Base-by-base conservation (phyloP, 768 basidiomycete species). In the Kwoniella mangroviensis region DNA sequence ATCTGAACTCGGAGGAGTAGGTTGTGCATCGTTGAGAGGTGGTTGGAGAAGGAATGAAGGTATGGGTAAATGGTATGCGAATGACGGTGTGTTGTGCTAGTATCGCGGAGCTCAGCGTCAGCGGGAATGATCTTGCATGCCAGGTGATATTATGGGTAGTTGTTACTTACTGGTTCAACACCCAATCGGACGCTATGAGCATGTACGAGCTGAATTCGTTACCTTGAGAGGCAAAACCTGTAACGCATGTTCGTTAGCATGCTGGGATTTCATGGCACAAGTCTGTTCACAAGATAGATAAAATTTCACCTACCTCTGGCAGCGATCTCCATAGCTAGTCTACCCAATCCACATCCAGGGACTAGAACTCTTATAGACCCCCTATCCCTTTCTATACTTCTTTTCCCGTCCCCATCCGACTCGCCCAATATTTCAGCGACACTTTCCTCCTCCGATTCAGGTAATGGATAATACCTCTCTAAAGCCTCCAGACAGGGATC, bases 171-270 rank as follows among this genome's bases (percentile, higher is more conserved):
- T 87, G 87, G 80, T 98, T 98, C 59, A 98, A 85, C 21, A 97
- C 89, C 80, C 91, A 92, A 79, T 90, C 90, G 4, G 95, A 97
- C 2, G 91, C 86, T 4, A 98, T 88, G 13, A 98, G 87, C 94
- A 95, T 96, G 83, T 93, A 93, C 73, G 95, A 91, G 41, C 92
- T 94, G 81, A 97, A 97, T 83, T 98, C 95, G 79, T 97, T 97
- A 22, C 92, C 94, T 82, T 96, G 94, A 73, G 91, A 93, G 1
- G 91, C 84, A 75, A 94, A 98, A 3, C 94, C 94, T 94, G 71
- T 45, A 19, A n/a, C 21, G 49, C 43, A n/a, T 19, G 13, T 0
- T 15, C 45, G 45, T 49, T 49, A 49, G 45, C 45, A 49, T 49
- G 34, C 4, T 34, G 34, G 34, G 34, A 34, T 34, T 34, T 34